Conservation (phyloP, 148 eudicot species). For the Spergularia bocconei region DNA sequence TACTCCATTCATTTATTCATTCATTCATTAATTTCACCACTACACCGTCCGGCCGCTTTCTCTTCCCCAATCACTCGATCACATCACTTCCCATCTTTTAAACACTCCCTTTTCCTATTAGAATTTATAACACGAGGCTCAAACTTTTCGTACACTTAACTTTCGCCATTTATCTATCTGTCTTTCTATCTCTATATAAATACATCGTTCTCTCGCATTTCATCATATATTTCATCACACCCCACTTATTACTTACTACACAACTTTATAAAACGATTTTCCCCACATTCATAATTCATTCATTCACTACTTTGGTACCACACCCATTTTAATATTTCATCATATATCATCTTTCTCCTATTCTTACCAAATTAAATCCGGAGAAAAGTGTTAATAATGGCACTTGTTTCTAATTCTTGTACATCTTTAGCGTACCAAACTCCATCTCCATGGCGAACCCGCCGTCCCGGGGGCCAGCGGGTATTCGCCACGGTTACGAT, state of each 20-base stretch:
- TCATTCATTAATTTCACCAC: not conserved
- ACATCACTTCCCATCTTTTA: too few relatives aligned
- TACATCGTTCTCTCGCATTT: too few relatives aligned
- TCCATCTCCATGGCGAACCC: not conserved
- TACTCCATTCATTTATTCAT: not conserved
- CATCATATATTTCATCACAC: too few relatives aligned
- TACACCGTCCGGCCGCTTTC: constrained; percentile 11
- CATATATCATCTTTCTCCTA: too few relatives aligned
- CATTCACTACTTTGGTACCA: too few relatives aligned
- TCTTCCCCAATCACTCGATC: not conserved
- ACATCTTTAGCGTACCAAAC: not conserved
- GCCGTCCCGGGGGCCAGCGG: not conserved
- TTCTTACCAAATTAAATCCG: too few relatives aligned
- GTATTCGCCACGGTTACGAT: constrained; percentile 29
- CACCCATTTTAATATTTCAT: too few relatives aligned
- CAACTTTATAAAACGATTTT: too few relatives aligned
- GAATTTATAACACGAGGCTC: not conserved
- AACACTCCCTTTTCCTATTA: not conserved
- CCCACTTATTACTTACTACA: too few relatives aligned
- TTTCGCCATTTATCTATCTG: not conserved
- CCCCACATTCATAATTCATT: too few relatives aligned
- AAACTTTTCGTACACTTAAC: not conserved
- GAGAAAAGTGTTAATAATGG: too few relatives aligned
- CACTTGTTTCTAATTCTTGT: not conserved
- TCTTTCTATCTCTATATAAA: not conserved